Base-by-base conservation (phyloP, 441 rosid genomes). In the Syzygium malaccense region DNA sequence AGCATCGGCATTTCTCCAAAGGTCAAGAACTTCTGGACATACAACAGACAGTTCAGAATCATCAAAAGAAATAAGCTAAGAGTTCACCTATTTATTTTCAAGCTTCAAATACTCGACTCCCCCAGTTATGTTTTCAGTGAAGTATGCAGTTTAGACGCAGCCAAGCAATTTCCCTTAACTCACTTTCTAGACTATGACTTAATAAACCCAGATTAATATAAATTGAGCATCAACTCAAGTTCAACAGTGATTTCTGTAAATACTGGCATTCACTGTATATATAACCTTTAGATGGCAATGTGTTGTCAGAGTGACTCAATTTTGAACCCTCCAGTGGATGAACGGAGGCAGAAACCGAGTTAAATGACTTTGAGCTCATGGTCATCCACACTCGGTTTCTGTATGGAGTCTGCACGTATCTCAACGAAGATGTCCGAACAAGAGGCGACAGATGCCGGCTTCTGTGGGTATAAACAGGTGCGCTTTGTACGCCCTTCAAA, bases 1-100 rank as follows among this genome's bases (percentile, higher is more conserved):
- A 2, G 97, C 99, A 92, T 95, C 93, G 57, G 94, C 96, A 88
- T 86, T 92, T 94, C 93, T 90, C 99, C 99, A 98, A 56, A 95
- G 92, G 90, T 94, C 94, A 87, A 96, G 95, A 91, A 94, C 91
- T 92, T 95, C 99, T 98, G 92, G 57, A 32, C 86, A 87, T 87
- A 54, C 71, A 88, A 87, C 30, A 87, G 88, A 90, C 51, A 55
- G 32, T 85, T 85, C 49, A 45, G 66, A 85, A 85, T 56, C 87
- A 55, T 55, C 87, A 33, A 85, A 23, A 71, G 49, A 12, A 75
- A 75, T 18, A 23, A 75, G 51, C 20, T 41, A 26, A 41, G 51
- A 41, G 53, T 75, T 41, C 83, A 41, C n/a, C 15, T 12, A 66
- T 17, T 15, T 66, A 30, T 30, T 66, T 66, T 30, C 13, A 66